phyloP scores from a whole-genome alignment of 768 basidiomycete species.

The Tylopilus sp. region DNA sequence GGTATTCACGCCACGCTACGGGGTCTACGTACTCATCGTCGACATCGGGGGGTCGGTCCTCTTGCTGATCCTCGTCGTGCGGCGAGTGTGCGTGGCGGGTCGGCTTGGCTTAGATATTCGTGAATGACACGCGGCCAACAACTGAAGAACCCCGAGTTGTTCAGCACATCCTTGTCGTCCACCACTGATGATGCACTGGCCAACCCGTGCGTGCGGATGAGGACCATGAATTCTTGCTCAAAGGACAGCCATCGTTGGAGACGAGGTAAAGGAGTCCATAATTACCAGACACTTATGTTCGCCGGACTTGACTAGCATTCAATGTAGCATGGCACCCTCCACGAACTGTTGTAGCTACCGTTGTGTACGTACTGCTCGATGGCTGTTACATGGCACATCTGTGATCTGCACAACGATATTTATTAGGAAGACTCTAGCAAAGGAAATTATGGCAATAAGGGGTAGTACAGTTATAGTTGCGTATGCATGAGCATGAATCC shows the following conservation, averaged over 20 bases:
- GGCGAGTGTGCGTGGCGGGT: background rate
- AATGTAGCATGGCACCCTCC: background rate
- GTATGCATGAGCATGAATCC: slow-evolving; percentile 19
- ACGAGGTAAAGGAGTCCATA: too few relatives aligned
- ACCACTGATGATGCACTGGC: background rate
- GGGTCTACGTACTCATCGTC: background rate
- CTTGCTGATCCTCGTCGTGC: background rate
- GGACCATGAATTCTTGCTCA: background rate
- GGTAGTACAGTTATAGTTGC: slow-evolving; percentile 24
- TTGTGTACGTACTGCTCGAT: background rate
- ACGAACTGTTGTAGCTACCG: background rate
- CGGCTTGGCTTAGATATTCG: too few relatives aligned
- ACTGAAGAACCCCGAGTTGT: background rate
- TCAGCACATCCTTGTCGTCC: background rate
- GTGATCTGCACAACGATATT: slow-evolving; percentile 20
- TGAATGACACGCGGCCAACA: background rate
- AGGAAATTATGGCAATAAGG: slow-evolving; percentile 25
- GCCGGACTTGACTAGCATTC: too few relatives aligned
- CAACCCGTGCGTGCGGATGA: background rate
- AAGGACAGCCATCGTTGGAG: background rate
- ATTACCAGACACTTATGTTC: too few relatives aligned
- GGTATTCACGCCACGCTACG: too few relatives aligned
- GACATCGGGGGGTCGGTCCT: background rate
- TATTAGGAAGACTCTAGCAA: slow-evolving; percentile 30
- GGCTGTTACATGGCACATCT: background rate